These are phyloP conservation scores for Yarrowia hollandica DNA, from an alignment of 805 yeast species.

Conservation along the genomic window DNA sequence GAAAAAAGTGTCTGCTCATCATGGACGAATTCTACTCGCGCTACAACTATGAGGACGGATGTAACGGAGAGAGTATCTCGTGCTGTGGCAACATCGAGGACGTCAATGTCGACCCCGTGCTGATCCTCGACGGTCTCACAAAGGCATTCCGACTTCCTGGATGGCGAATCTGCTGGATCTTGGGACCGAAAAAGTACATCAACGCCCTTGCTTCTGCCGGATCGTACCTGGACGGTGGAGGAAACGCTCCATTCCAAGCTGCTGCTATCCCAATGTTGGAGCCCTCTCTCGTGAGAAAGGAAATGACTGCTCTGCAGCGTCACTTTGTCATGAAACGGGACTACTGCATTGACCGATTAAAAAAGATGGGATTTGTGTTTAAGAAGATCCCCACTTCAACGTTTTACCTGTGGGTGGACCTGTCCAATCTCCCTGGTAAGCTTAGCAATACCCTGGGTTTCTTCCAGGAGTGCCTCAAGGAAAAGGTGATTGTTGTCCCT, in stretches of 20 bases:
- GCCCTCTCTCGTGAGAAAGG: conserved; percentile 51
- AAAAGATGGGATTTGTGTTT: conserved; percentile 56
- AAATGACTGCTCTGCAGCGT: conserved; percentile 57
- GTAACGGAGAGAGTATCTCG: conserved; percentile 53
- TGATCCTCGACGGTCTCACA: conserved; percentile 60
- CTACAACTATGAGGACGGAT: conserved; percentile 54
- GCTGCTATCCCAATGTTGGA: conserved; percentile 57
- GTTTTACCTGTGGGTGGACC: conserved; percentile 60
- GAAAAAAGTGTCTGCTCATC: conserved; percentile 53
- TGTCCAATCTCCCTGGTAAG: conserved; percentile 56
- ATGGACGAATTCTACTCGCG: conserved; percentile 67
- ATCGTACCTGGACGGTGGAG: conserved; percentile 60
- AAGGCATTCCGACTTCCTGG: conserved; percentile 64
- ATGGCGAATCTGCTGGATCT: conserved; percentile 64
- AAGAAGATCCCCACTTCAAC: conserved; percentile 56
- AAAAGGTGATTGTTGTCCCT: conserved; percentile 60
- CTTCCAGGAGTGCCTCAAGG: conserved; percentile 63
- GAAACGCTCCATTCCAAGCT: conserved; percentile 61
- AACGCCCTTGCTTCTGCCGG: conserved; percentile 58
- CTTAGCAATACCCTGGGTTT: conserved; percentile 59
- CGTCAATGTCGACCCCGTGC: conserved; percentile 58
- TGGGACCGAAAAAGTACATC: conserved; percentile 62
- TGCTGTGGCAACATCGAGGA: conserved; percentile 55
- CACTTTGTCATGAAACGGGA: conserved; percentile 61
- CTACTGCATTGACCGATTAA: conserved; percentile 51